phyloP scores from a whole-genome alignment of 2,329 filamentous ascomycete species.

The Tetracladium maxilliforme region DNA sequence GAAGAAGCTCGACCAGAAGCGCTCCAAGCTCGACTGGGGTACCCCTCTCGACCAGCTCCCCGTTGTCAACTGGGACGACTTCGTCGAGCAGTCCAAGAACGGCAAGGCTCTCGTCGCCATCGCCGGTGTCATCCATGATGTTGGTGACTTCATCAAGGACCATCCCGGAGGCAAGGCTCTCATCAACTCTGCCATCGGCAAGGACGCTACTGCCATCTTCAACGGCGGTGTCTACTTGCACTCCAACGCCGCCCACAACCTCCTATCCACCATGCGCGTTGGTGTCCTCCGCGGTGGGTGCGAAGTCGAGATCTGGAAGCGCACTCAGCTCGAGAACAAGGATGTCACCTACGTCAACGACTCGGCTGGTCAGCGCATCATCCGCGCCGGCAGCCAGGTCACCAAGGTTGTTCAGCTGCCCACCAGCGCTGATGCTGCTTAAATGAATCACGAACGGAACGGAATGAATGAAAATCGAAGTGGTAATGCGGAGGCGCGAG shows the following conservation, averaged over 20 bases:
- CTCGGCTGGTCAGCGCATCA: conserved; percentile 64
- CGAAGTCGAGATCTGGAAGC: conserved; percentile 90
- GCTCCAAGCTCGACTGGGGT: conserved; percentile 72
- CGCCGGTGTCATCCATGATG: conserved; percentile 76
- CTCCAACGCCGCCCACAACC: conserved; percentile 80
- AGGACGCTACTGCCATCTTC: conserved; percentile 83
- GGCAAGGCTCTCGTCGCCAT: conserved; percentile 65
- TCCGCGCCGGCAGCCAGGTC: conserved; percentile 73
- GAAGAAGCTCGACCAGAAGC: conserved; percentile 88
- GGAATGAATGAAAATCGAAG: too few relatives aligned
- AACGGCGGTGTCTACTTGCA: conserved; percentile 85
- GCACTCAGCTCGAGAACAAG: conserved; percentile 71
- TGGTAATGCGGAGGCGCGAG: too few relatives aligned
- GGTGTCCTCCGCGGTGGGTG: conserved; percentile 77
- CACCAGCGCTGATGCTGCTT: conserved; percentile 74
- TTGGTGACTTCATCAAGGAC: conserved; percentile 72
- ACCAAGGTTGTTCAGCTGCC: conserved; percentile 72
- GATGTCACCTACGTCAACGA: conserved; percentile 70
- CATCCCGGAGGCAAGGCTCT: conserved; percentile 85
- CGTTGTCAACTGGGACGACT: conserved; percentile 78
- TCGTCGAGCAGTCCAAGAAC: conserved; percentile 61
- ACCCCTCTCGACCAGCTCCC: conserved; percentile 73
- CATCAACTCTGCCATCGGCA: conserved; percentile 69
- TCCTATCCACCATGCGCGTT: conserved; percentile 76
- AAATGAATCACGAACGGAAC: too few relatives aligned